Evolutionary conservation across 192 early-diverging fungal species (phyloP), one percentile per base, ranked within the genome.

Genomic region (Fimicolochytrium jonesii): DNA sequence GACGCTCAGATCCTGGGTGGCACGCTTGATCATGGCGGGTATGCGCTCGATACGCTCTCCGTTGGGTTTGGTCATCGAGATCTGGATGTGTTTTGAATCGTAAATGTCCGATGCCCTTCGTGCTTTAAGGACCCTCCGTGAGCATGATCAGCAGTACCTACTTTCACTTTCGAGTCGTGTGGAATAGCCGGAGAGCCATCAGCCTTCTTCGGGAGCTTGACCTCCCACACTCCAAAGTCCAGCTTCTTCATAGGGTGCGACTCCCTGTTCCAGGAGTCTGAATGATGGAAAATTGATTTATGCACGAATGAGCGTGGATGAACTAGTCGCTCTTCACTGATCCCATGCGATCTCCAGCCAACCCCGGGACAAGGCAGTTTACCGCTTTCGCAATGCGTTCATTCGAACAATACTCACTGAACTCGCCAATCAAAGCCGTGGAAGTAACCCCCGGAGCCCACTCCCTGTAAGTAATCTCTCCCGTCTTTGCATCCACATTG

Each of bases 341-440:
- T n/a, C n/a, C n/a, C n/a, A n/a, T n/a, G n/a, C n/a, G n/a, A n/a
- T n/a, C n/a, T n/a, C n/a, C n/a, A n/a, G n/a, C n/a, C n/a, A n/a
- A n/a, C n/a, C n/a, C n/a, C n/a, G n/a, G n/a, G n/a, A n/a, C n/a
- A n/a, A n/a, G n/a, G n/a, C n/a, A n/a, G n/a, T n/a, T n/a, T n/a
- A n/a, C n/a, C n/a, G n/a, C n/a, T n/a, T n/a, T n/a, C n/a, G n/a
- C n/a, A n/a, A n/a, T n/a, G n/a, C n/a, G n/a, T n/a, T n/a, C n/a
- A n/a, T n/a, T n/a, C n/a, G n/a, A n/a, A n/a, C 41, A 31, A 37
- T 31, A 79, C 82, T 68, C 77, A 91, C 89, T 98, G 73, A 98
- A 98, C 37, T 96, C 94, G 33, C 95, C 95, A 60, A 94, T 80
- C 31, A 98, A 78, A 55, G 74, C 87, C 20, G 93, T 94, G 26